Evolutionary conservation across 2,329 filamentous ascomycete genomes (phyloP).

Genomic region (Chlorencoelia australis): DNA sequence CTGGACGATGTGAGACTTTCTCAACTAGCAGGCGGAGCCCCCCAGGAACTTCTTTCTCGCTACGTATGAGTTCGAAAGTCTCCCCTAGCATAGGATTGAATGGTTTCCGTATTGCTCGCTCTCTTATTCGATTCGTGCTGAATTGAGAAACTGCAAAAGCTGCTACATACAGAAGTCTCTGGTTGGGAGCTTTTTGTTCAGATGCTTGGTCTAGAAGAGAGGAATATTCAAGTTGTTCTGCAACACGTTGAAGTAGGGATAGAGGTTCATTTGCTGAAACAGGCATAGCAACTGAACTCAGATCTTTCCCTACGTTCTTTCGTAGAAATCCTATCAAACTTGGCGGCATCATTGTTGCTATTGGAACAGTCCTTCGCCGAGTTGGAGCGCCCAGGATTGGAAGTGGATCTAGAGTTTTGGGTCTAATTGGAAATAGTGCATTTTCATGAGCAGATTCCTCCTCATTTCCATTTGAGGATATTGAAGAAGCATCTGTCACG

Average conservation of each 20-base stretch:
- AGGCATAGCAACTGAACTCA: constrained; percentile 95
- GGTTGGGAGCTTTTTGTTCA: constrained; percentile 45
- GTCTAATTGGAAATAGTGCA: constrained; percentile 64
- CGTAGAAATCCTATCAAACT: constrained; percentile 89
- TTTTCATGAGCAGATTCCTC: constrained; percentile 34
- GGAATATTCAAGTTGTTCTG: constrained; percentile 87
- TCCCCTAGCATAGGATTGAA: constrained; percentile 97
- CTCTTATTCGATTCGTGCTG: constrained; percentile 71
- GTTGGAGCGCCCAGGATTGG: constrained; percentile 56
- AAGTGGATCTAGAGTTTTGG: constrained; percentile 67
- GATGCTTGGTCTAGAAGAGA: constrained; percentile 70
- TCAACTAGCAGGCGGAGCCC: constrained; percentile 90
- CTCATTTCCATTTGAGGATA: constrained; percentile 49
- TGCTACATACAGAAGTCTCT: constrained; percentile 74
- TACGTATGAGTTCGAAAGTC: constrained; percentile 84
- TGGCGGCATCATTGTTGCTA: constrained; percentile 70
- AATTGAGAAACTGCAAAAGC: constrained; percentile 88
- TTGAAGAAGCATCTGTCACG: constrained; percentile 41
- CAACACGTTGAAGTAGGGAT: constrained; percentile 77
- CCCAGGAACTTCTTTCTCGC: constrained; percentile 59
- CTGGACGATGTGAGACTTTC: constrained; percentile 87
- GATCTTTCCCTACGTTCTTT: constrained; percentile 96
- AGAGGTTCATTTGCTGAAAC: constrained; percentile 91
- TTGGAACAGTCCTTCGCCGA: constrained; percentile 60
- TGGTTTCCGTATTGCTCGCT: constrained; percentile 87